Percentiles rank a stretch among this genome's conserved stretches.
phyloP scores from a whole-genome alignment of 768 basidiomycete species.

The Hygrophorus pudorinus region DNA sequence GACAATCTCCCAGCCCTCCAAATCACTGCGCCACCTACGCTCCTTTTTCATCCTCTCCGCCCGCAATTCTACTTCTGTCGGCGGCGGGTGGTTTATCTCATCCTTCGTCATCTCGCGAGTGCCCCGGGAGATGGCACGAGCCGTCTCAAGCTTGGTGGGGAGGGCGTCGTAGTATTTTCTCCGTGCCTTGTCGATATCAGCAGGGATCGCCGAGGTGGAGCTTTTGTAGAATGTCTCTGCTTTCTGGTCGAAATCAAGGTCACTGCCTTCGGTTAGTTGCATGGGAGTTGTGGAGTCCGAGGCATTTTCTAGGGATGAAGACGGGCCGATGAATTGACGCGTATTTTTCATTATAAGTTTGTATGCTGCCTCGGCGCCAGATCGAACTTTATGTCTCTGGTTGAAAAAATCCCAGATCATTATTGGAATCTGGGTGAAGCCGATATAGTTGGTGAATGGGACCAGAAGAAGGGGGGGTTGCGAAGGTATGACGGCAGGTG shows the following conservation, averaged over 20 bases:
- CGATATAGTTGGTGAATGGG: slow-evolving; percentile 65
- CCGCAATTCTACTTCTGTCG: slow-evolving; percentile 81
- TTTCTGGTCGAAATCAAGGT: slow-evolving; percentile 65
- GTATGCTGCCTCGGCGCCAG: slow-evolving; percentile 78
- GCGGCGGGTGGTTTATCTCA: slow-evolving; percentile 67
- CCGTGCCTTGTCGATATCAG: slow-evolving; percentile 58
- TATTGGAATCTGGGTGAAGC: slow-evolving; percentile 72
- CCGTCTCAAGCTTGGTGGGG: slow-evolving; percentile 52
- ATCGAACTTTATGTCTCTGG: slow-evolving; percentile 66
- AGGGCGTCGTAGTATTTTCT: slow-evolving; percentile 70
- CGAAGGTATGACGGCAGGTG: slow-evolving; percentile 51
- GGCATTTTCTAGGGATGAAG: slow-evolving; percentile 9
- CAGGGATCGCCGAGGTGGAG: slow-evolving; percentile 41
- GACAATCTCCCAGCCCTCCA: slow-evolving; percentile 72
- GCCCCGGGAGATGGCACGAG: slow-evolving; percentile 67
- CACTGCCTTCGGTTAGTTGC: slow-evolving; percentile 26
- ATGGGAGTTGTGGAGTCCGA: slow-evolving; percentile 16
- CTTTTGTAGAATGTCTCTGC: slow-evolving; percentile 62
- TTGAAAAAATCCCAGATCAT: slow-evolving; percentile 95
- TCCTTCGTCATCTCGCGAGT: slow-evolving; percentile 80
- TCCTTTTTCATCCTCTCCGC: slow-evolving; percentile 88
- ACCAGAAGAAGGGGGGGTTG: slow-evolving; percentile 77
- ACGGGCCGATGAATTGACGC: slow-evolving; percentile 43
- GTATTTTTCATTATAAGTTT: slow-evolving; percentile 52
- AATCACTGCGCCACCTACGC: slow-evolving; percentile 70